Percentiles rank a stretch among this genome's conserved stretches.
These are phyloP conservation scores for Scheffersomyces parashehatae DNA, from an alignment of 1,139 yeast species.

Conservation along the genomic window DNA sequence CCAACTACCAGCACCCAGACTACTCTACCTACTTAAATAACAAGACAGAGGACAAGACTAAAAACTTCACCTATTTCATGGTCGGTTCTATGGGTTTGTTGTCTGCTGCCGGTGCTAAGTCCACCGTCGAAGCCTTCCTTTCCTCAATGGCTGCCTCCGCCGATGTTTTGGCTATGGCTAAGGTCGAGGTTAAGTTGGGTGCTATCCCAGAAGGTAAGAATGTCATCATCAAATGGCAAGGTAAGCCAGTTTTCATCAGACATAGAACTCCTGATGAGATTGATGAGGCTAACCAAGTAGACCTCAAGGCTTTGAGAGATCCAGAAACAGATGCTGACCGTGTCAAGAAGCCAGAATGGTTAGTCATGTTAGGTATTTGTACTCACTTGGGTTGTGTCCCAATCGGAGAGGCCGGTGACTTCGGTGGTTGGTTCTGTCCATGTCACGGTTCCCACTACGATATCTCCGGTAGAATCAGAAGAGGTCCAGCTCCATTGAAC, in stretches of 20 bases:
- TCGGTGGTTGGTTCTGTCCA: slow-evolving; percentile 99
- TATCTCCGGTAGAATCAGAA: slow-evolving; percentile 99
- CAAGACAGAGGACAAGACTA: slow-evolving; percentile 66
- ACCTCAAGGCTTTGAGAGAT: slow-evolving; percentile 78
- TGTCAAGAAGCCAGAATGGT: slow-evolving; percentile 97
- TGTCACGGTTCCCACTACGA: slow-evolving; percentile 99
- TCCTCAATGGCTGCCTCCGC: slow-evolving; percentile 97
- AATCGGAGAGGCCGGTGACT: slow-evolving; percentile 99
- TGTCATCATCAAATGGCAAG: slow-evolving; percentile 99
- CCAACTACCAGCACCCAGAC: slow-evolving; percentile 93
- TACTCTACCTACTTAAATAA: slow-evolving; percentile 80
- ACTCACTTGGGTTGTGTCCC: slow-evolving; percentile 99
- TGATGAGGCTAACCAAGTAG: slow-evolving; percentile 87
- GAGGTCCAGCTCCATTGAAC: slow-evolving; percentile 99
- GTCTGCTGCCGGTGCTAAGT: slow-evolving; percentile 95
- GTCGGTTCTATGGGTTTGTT: slow-evolving; percentile 95
- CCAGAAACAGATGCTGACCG: slow-evolving; percentile 93
- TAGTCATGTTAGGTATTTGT: slow-evolving; percentile 98
- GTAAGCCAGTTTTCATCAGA: slow-evolving; percentile 99
- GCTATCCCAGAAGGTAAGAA: slow-evolving; percentile 98
- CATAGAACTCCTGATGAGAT: slow-evolving; percentile 96
- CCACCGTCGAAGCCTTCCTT: slow-evolving; percentile 94
- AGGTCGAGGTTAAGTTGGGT: slow-evolving; percentile 93
- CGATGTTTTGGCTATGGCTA: slow-evolving; percentile 98
- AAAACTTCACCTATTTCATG: slow-evolving; percentile 95